These are phyloP conservation scores for Volutella citrinella DNA, from an alignment of 2,329 filamentous ascomycete genomes.

Conservation along the genomic window DNA sequence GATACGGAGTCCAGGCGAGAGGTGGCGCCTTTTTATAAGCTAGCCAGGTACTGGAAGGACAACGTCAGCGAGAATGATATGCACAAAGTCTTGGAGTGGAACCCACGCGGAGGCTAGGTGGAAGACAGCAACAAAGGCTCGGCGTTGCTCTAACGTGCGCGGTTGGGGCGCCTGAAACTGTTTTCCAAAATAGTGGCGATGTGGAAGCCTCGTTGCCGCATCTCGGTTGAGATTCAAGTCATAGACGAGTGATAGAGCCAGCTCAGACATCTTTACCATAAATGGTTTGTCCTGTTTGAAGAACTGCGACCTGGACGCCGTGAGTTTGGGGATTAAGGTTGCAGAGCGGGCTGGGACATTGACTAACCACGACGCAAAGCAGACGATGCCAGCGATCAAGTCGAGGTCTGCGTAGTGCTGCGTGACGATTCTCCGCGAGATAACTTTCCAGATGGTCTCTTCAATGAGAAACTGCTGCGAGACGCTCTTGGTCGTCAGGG, in stretches of 20 bases:
- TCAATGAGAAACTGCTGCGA: conserved; percentile 23
- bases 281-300: conserved; percentile 32
- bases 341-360: neutral
- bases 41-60: conserved; percentile 20
- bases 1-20: conserved; percentile 51
- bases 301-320: conserved; percentile 13
- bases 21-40: conserved; percentile 31
- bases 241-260: conserved; percentile 35
- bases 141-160: conserved; percentile 12
- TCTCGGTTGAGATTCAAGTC: conserved; percentile 36
- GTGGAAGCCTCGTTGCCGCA: neutral
- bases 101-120: conserved; percentile 27
- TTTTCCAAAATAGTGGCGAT: neutral
- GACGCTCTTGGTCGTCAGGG: conserved; percentile 20
- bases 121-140: conserved; percentile 13
- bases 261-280: conserved; percentile 32
- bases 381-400: conserved; percentile 26
- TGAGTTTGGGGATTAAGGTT: conserved; percentile 10
- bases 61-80: neutral
- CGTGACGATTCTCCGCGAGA: conserved; percentile 21
- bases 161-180: too few relatives aligned
- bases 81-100: neutral
- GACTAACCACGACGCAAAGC: conserved; percentile 26
- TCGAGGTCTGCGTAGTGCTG: conserved; percentile 26
- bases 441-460: conserved; percentile 20